Evolutionary conservation across 176 grass and related monocot genomes (phyloP), one percentile per base, ranked within the genome.

Genomic region (Hordeum vulgare): DNA sequence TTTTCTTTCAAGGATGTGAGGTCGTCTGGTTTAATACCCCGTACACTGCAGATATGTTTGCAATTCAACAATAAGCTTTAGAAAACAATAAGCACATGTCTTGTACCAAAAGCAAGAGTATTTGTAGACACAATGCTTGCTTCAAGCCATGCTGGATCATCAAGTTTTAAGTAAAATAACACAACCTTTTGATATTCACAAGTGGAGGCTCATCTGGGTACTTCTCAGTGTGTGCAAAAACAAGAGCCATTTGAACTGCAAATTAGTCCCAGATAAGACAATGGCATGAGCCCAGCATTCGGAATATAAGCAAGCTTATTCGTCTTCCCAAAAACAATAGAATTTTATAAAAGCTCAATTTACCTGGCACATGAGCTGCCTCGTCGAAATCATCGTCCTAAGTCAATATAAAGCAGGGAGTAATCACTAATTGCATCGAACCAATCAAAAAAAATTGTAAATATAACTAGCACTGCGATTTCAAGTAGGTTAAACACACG

Each of bases 151-250:
- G 77, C n/a, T 80, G 39, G 62, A 59, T 33, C 24, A 80, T 58
- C 44, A n/a, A 78, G n/a, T 75, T 67, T 45, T 35, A n/a, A 78
- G n/a, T 75, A 60, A 60, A 40, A 59, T 47, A 25, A 35, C 4
- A 61, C 18, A 85, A 98, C 96, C 96, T 99, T 96, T 78, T 94
- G 53, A 92, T 82, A 84, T 96, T 96, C 31, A 99, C 71, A 61
- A 99, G 96, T 18, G 96, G 93, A 80, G 96, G 91, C 85, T 99
- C 87, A 4, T 99, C 93, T 10, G 93, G 96, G 67, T 99, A 99
- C 53, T 99, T 96, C 87, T 99, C 91, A 0, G 93, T 99, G 84
- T 99, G 96, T 7, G 91, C 90, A 89, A 99, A 99, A 89, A 96
- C 90, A 63, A 99, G 81, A 77, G 89, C 96, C 88, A 99, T 84